Base-by-base conservation (phyloP, 495 filamentous ascomycete genomes). In the Penicillium odoratum region DNA sequence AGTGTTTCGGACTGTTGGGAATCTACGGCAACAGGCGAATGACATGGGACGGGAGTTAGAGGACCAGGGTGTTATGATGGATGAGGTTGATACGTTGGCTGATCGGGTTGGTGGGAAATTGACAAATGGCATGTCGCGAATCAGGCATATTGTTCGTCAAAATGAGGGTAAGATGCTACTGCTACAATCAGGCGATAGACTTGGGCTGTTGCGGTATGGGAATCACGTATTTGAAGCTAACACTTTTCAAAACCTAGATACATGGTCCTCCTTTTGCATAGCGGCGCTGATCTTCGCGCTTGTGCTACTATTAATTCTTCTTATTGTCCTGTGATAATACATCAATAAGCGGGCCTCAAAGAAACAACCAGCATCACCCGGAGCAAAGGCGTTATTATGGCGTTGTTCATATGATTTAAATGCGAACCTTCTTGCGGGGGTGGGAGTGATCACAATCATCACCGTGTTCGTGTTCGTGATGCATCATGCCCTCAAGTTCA, bases 31-130 rank as follows among this genome's bases (percentile, higher is more conserved):
- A 69, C 93, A 97, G 79, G 95, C 95, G 15, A 85, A 94, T 74
- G 87, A 88, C 60, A 98, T 98, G 93, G 93, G 93, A 7, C 77
- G 93, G 53, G 94, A 98, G 74, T 76, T 98, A 48, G 95, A 97
- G 71, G 93, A 97, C 71, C 94, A 98, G 80, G 81, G 77, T 21
- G 88, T 90, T 67, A 77, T 91, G 74, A 78, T 98, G 48, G 86
- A 91, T 53, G 85, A 88, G 53, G 87, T 92, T 50, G 92, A 97
- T 76, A 81, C 77, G 5, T 68, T 96, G 57, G 89, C 88, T 9
- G 93, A 96, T 69, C 81, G 92, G 31, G 92, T 98, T 0, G 91
- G 91, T 9, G 90, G 90, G 11, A 88, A 94, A 70, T 69, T 98
- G 65, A 83, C 88, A 73, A 89, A 81, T 62, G 94, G 95, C 5